phyloP scores from a whole-genome alignment of 2,329 filamentous ascomycete genomes.

The Claviceps quebecensis region DNA sequence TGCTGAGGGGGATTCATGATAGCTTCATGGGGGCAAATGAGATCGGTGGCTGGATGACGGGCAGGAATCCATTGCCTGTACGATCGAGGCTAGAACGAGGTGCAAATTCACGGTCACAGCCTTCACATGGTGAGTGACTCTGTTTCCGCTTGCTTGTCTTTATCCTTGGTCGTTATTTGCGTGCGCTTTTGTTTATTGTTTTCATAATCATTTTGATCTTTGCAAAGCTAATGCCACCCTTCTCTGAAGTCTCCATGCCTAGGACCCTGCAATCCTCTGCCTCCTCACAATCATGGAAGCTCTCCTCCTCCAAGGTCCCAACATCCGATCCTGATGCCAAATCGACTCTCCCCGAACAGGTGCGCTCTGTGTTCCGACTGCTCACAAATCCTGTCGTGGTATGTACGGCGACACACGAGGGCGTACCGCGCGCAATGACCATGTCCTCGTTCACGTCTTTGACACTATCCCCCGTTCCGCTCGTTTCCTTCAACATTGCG shows the following conservation, averaged over 20 bases:
- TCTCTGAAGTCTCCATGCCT: not conserved
- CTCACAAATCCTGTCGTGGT: conserved; percentile 42
- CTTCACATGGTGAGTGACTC: not conserved
- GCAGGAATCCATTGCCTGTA: not conserved
- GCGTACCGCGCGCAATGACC: conserved; percentile 36
- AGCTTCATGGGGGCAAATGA: conserved; percentile 7
- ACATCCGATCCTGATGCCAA: conserved; percentile 20
- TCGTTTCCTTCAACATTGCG: conserved; percentile 43
- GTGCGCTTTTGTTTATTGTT: not conserved
- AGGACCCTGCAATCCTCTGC: conserved; percentile 8
- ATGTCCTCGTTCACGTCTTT: conserved; percentile 47
- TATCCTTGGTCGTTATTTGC: not conserved
- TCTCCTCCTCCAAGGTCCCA: conserved; percentile 17
- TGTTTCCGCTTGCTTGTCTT: not conserved
- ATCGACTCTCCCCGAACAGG: conserved; percentile 28
- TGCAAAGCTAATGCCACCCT: not conserved
- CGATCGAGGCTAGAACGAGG: not conserved
- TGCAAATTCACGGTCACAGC: not conserved
- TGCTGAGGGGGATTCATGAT: conserved; percentile 7
- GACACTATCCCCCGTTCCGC: conserved; percentile 34
- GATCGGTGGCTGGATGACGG: conserved; percentile 6
- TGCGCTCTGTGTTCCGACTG: conserved; percentile 39
- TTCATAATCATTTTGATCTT: not conserved
- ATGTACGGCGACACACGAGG: conserved; percentile 30
- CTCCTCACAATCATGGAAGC: conserved; percentile 14